Evolutionary conservation across 768 basidiomycete species (phyloP).

Genomic region (Hypsizygus marmoreus): DNA sequence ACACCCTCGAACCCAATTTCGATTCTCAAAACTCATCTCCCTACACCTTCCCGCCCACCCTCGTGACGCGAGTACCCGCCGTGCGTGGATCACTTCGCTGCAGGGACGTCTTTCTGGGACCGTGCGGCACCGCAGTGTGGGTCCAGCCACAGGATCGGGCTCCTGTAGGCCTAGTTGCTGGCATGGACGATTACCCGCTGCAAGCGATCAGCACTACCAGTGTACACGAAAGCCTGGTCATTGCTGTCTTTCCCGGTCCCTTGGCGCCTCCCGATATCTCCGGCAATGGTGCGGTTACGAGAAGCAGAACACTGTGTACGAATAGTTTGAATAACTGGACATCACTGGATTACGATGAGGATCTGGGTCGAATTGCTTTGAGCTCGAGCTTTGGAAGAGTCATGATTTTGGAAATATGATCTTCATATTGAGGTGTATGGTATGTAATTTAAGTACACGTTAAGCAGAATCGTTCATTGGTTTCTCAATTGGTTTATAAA

Average conservation of each 20-base stretch:
- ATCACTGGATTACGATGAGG: slow-evolving; percentile 64
- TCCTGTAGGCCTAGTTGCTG: slow-evolving; percentile 35
- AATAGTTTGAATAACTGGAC: slow-evolving; percentile 50
- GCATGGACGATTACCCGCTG: slow-evolving; percentile 20
- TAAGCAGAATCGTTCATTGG: too few relatives aligned
- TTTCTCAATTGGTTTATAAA: too few relatives aligned
- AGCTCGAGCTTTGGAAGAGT: slow-evolving; percentile 52
- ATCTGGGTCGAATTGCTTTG: slow-evolving; percentile 51
- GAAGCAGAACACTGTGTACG: slow-evolving; percentile 30
- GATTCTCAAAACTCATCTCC: slow-evolving; percentile 17
- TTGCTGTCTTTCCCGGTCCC: slow-evolving; percentile 54
- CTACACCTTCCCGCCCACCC: slow-evolving; percentile 53
- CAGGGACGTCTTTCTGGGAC: slow-evolving; percentile 53
- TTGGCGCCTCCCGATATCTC: slow-evolving; percentile 15
- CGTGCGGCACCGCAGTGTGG: slow-evolving; percentile 63
- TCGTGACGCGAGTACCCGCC: slow-evolving; percentile 36
- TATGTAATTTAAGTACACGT: too few relatives aligned
- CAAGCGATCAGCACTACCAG: slow-evolving; percentile 13
- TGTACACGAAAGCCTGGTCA: slow-evolving; percentile 38
- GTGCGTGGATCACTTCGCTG: slow-evolving; percentile 56
- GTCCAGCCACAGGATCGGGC: slow-evolving; percentile 55
- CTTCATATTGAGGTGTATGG: too few relatives aligned
- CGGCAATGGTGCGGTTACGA: background rate
- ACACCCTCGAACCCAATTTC: slow-evolving; percentile 42
- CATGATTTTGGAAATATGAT: slow-evolving; percentile 38